Conservation (phyloP, 805 yeast species). For the Schizosaccharomyces octosporus region DNA sequence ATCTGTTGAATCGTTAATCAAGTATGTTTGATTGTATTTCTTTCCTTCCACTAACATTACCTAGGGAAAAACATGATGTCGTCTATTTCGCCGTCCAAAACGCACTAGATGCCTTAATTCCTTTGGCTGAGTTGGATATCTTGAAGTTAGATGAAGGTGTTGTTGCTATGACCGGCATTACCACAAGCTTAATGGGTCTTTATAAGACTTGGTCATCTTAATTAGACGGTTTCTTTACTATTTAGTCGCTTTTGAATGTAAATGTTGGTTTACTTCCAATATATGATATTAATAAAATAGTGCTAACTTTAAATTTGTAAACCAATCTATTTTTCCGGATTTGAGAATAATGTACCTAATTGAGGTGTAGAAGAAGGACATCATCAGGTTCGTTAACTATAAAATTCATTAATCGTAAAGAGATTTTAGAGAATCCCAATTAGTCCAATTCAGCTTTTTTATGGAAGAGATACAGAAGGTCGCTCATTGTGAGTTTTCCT, state of each 20-base stretch:
- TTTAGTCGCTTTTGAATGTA: no score
- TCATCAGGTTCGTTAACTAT: no score
- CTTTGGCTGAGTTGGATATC: slow-evolving; percentile 38
- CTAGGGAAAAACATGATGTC: background rate
- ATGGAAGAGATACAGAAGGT: slow-evolving; percentile 11
- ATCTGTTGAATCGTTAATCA: background rate
- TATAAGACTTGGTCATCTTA: slow-evolving; percentile 7
- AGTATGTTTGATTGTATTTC: background rate
- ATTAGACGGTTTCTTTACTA: background rate
- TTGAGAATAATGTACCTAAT: no score
- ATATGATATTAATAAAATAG: no score
- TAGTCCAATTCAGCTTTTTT: background rate
- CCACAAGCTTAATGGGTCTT: slow-evolving; percentile 58
- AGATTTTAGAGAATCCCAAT: background rate
- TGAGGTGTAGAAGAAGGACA: no score
- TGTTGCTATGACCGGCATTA: slow-evolving; percentile 61
- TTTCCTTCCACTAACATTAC: background rate
- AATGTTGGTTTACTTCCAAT: no score
- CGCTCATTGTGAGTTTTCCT: slow-evolving; percentile 10
- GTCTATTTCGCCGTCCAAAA: background rate
- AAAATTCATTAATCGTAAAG: background rate
- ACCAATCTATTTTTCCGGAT: no score
- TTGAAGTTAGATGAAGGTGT: slow-evolving; percentile 49
- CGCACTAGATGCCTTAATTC: slow-evolving; percentile 39
- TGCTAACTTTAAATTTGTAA: no score